Evolutionary conservation across 2,329 filamentous ascomycete species (phyloP).

Genomic region (Diaporthe capsici): DNA sequence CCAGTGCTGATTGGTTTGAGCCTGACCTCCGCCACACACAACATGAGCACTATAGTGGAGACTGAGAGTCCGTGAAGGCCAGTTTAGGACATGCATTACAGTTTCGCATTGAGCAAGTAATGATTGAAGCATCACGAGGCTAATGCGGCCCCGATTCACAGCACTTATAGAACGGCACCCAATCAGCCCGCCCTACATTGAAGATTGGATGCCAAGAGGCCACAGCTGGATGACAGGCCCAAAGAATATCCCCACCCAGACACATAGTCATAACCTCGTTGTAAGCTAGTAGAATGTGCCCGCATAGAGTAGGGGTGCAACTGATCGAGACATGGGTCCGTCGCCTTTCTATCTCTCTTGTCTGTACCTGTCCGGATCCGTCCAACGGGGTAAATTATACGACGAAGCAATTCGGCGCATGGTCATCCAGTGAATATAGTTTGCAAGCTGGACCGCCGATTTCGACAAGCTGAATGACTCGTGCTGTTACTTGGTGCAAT

Average conservation of each 20-base stretch:
- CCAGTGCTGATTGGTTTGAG: neutral
- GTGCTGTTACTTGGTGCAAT: neutral
- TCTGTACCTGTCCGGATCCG: no score
- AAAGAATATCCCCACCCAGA: neutral
- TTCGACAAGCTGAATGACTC: neutral
- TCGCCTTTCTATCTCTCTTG: neutral
- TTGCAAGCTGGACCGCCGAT: neutral
- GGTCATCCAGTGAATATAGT: neutral
- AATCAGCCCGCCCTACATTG: neutral
- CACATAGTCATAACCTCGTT: neutral
- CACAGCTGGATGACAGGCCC: neutral
- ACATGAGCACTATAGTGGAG: neutral
- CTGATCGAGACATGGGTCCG: neutral
- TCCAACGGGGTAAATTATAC: neutral
- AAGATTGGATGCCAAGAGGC: neutral
- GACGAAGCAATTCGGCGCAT: neutral
- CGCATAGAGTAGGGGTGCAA: neutral
- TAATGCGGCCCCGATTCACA: neutral
- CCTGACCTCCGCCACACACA: neutral
- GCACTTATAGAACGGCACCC: neutral
- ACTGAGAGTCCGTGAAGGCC: neutral
- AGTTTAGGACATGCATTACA: neutral
- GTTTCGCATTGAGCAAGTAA: neutral
- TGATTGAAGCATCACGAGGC: neutral
- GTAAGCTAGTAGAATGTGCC: neutral